Percentiles rank a stretch among this genome's conserved stretches.
Conservation (phyloP, 768 basidiomycete species). For the Megacollybia marginata region DNA sequence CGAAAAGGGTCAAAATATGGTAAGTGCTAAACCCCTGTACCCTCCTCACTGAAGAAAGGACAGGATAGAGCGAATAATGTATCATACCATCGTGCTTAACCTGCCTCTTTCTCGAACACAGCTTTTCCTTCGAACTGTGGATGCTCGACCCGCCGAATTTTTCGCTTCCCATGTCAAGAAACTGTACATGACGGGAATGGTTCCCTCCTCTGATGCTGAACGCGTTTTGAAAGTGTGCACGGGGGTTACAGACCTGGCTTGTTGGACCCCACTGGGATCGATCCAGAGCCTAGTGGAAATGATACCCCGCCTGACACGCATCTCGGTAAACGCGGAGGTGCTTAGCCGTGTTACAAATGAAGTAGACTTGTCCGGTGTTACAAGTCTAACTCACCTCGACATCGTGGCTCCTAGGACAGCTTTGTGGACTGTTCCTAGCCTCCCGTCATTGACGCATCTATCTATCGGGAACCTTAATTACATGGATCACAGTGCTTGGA, state of each 20-base stretch:
- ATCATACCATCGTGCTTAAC: constrained; percentile 23
- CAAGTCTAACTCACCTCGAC: constrained; percentile 21
- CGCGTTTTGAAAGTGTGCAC: constrained; percentile 19
- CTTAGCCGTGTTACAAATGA: constrained; percentile 7
- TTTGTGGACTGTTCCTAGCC: constrained; percentile 4
- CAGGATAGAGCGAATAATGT: constrained; percentile 26
- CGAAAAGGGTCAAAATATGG: constrained; percentile 13
- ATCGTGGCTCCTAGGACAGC: constrained; percentile 16
- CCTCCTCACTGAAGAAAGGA: constrained; percentile 8
- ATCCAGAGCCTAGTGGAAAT: constrained; percentile 4
- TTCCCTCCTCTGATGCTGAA: constrained; percentile 13
- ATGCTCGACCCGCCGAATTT: constrained; percentile 18
- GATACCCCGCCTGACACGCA: neutral
- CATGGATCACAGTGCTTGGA: constrained; percentile 8
- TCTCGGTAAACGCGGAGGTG: neutral
- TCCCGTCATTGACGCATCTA: constrained; percentile 25
- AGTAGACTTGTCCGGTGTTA: constrained; percentile 7
- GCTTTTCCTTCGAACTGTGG: constrained; percentile 22
- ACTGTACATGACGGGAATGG: constrained; percentile 17
- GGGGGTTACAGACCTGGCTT: constrained; percentile 15
- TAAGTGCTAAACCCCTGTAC: neutral
- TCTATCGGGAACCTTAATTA: constrained; percentile 20
- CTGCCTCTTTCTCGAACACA: constrained; percentile 8
- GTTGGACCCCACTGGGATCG: constrained; percentile 12
- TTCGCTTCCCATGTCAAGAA: constrained; percentile 20